phyloP scores from a whole-genome alignment of 768 basidiomycete species.

The Asterophora parasitica region DNA sequence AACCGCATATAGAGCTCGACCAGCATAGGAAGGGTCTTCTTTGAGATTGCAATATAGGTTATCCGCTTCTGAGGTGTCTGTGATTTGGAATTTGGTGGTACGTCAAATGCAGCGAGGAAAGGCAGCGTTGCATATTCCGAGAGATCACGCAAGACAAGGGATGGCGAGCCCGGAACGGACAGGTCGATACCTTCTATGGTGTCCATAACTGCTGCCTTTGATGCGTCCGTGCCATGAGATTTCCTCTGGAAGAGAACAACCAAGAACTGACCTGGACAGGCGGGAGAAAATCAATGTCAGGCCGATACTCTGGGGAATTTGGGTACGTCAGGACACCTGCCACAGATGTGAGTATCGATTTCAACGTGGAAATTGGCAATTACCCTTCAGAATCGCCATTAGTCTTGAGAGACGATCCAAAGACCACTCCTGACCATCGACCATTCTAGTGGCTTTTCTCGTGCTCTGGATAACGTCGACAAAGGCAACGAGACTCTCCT shows the following conservation, averaged over 20 bases:
- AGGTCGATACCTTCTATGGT: constrained; percentile 67
- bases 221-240: constrained; percentile 7
- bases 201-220: constrained; percentile 65
- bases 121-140: constrained; percentile 85
- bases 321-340: constrained; percentile 76
- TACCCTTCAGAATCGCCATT: constrained; percentile 76
- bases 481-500: constrained; percentile 82
- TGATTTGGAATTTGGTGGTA: constrained; percentile 36
- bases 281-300: constrained; percentile 78
- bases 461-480: constrained; percentile 67
- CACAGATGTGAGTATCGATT: constrained; percentile 1
- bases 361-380: constrained; percentile 2
- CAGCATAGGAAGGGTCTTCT: constrained; percentile 80
- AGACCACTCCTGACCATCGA: constrained; percentile 59
- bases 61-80: constrained; percentile 56
- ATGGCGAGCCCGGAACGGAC: constrained; percentile 54
- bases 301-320: constrained; percentile 79
- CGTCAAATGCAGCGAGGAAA: constrained; percentile 76
- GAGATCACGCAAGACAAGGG: constrained; percentile 76
- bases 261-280: constrained; percentile 61
- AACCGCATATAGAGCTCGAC: constrained; percentile 73
- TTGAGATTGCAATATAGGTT: constrained; percentile 87
- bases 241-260: neutral
- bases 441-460: constrained; percentile 41
- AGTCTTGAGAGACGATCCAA: constrained; percentile 60